Evolutionary conservation across 1,284 basidiomycete genomes (phyloP), one percentile per base, ranked within the genome.

Genomic region (Peniophora sp.): DNA sequence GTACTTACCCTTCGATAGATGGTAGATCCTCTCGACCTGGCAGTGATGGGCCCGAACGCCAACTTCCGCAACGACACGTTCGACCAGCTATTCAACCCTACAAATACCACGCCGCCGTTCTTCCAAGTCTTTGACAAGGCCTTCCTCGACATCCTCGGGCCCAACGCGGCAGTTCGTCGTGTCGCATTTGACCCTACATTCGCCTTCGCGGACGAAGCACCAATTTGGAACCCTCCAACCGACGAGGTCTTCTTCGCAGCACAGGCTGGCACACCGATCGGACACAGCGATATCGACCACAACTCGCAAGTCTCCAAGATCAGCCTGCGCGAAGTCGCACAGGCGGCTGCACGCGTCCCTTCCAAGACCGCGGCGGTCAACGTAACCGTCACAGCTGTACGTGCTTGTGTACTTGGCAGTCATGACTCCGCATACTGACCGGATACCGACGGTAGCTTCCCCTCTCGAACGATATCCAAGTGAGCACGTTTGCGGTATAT

Each of bases 161-260:
- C 64, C 8, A 66, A 68, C 37, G 77, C 87, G 2, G 75, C 75
- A 0, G 74, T 89, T 47, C 73, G 74, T 3, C 64, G 75, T 52
- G 73, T 90, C 18, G 78, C 81, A 0, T 73, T 73, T 1, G 77
- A 80, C 55, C 67, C 72, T 1, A 74, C 74, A 15, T 85, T 78
- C 60, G 79, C 83, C 0, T 78, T 87, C 55, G 86, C 85, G 22
- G 86, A 89, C 57, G 87, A 90, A 64, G 87, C 85, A 2, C 81
- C 81, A 0, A 72, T 87, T 1, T 88, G 81, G 65, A 65, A 75
- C 11, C 67, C 78, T 1, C 69, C 67, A 14, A 83, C 79, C 14
- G 76, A 87, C 56, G 76, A 81, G 52, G 67, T 88, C 5, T 73
- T 69, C 62, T 76, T 76, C 54, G 67, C 68, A 15, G 74, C 74